Percentiles rank a stretch among this genome's conserved stretches.
Conservation (phyloP, 495 filamentous ascomycete species). For the Penicillium manginii region DNA sequence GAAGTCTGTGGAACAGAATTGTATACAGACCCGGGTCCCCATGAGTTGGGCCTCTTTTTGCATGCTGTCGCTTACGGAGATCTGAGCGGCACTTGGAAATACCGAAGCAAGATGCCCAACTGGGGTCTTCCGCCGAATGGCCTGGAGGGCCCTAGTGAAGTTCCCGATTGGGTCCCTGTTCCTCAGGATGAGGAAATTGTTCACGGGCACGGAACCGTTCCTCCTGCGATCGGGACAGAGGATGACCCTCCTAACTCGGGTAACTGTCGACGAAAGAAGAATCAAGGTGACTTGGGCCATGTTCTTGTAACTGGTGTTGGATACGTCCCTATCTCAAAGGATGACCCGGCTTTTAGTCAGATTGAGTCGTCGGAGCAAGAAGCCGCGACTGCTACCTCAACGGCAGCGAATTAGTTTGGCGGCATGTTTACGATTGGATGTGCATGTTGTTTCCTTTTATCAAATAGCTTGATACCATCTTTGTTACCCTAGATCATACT, state of each 20-base stretch:
- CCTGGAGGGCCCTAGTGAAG: conserved; percentile 59
- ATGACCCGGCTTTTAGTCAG: background rate
- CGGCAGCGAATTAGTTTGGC: background rate
- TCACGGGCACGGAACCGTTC: conserved; percentile 41
- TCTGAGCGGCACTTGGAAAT: conserved; percentile 78
- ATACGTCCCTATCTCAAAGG: conserved; percentile 1
- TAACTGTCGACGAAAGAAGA: background rate
- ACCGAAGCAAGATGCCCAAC: conserved; percentile 77
- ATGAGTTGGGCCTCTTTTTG: conserved; percentile 91
- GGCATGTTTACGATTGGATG: background rate
- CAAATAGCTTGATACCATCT: background rate
- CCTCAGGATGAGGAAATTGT: conserved; percentile 41
- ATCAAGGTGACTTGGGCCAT: conserved; percentile 8
- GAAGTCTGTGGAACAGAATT: conserved; percentile 81
- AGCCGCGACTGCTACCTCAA: background rate
- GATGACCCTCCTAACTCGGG: conserved; percentile 14
- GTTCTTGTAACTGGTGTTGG: conserved; percentile 27
- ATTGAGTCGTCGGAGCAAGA: background rate
- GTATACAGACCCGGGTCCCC: conserved; percentile 86
- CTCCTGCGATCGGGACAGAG: conserved; percentile 28
- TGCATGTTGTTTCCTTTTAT: background rate
- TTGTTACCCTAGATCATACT: background rate
- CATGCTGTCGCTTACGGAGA: conserved; percentile 90
- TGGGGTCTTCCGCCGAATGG: conserved; percentile 83
- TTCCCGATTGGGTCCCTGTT: conserved; percentile 46